Base-by-base conservation (phyloP, 140 eudicot genomes). In the Stevia rebaudiana region DNA sequence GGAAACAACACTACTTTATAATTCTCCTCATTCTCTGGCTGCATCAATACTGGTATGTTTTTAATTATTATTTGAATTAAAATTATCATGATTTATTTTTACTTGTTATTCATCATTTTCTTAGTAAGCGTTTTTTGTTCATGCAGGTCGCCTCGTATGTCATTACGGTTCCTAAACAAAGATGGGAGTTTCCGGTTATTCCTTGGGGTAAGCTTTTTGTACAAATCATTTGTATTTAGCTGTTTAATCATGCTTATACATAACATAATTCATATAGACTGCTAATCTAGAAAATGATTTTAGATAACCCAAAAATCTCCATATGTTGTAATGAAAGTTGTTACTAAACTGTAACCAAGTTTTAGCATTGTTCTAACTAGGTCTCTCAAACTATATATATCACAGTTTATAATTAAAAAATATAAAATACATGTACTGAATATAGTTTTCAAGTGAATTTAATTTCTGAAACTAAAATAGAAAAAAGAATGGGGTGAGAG, bases 141-240 rank as follows among this genome's bases (percentile, higher is more conserved):
- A 25, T 53, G 61, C 81, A 86, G 94, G 84, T 86, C 16, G 88
- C 81, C 70, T 76, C 87, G 16, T 87, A 84, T 65, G 81, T 77
- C 19, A 80, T 84, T 50, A 61, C 79, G 19, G 86, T 84, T 67
- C 89, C 95, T 15, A 61, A 56, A 63, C 85, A 81, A 74, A 82
- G 63, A 80, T 81, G 89, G 84, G 94, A 87, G 62, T 87, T 87
- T 56, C 95, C 94, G 46, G 49, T 88, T 76, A 72, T 88, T 76
- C 82, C 90, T 35, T 88, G 96, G 90, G 96, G 86, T 84, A 87
- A 75, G 85, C 44, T 11, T 43, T 75, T 59, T 42, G 18, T 66
- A 12, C 71, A 18, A 30, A 15, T 24, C 40, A 15, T 43, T 49
- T 12, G n/a, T 24, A 54, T 73, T 30, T 65, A 41, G 37, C 12